phyloP scores from a whole-genome alignment of 495 filamentous ascomycete species.

The Penicillium antarcticum region DNA sequence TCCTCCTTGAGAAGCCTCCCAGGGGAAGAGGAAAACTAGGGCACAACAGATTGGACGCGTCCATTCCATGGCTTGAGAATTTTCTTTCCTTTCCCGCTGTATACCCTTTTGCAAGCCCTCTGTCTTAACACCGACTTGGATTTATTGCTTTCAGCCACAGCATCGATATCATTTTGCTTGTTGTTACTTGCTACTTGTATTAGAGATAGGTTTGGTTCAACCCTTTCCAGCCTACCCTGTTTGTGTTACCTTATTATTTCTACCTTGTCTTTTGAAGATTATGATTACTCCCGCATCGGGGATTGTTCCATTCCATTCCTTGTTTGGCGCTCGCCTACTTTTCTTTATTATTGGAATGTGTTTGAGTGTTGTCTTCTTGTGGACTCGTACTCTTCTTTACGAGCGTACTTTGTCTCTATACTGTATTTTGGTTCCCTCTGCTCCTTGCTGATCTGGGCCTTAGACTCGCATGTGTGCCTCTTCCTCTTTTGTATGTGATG shows the following conservation, averaged over 20 bases:
- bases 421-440: background rate
- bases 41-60: background rate
- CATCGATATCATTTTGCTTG: no score
- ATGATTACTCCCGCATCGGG: background rate
- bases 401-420: background rate
- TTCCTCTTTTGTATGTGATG: background rate
- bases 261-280: background rate
- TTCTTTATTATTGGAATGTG: background rate
- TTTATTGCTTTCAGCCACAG: background rate
- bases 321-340: background rate
- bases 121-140: background rate
- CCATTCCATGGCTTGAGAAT: constrained; percentile 2
- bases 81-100: constrained; percentile 9
- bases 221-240: background rate
- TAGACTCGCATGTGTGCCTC: background rate
- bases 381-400: background rate
- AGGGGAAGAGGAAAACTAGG: no score
- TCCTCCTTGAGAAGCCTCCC: background rate
- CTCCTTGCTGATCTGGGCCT: background rate
- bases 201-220: background rate
- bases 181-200: background rate
- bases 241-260: background rate
- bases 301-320: background rate
- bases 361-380: background rate
- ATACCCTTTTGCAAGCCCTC: constrained; percentile 21